Percentiles rank a stretch among this genome's conserved stretches.
phyloP scores from a whole-genome alignment of 805 yeast genomes.

The Ogataea pignaliae region DNA sequence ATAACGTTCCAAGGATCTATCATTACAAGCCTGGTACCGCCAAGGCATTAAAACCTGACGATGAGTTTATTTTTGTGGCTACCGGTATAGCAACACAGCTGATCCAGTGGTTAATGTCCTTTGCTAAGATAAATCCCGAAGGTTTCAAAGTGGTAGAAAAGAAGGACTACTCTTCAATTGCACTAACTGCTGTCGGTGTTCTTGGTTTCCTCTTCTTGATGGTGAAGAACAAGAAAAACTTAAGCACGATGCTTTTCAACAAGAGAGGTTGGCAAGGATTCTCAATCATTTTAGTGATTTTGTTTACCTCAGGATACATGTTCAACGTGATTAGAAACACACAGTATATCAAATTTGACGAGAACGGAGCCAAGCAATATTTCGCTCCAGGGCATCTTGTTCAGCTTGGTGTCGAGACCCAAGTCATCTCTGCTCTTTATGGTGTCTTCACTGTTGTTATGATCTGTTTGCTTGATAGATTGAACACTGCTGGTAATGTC shows the following conservation, averaged over 20 bases:
- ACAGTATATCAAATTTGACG: constrained; percentile 50
- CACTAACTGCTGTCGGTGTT: constrained; percentile 32
- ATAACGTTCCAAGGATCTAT: constrained; percentile 75
- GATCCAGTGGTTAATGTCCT: constrained; percentile 30
- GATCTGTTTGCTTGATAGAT: constrained; percentile 53
- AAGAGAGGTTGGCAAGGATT: constrained; percentile 69
- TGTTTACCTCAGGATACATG: constrained; percentile 90
- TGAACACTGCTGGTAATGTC: constrained; percentile 44
- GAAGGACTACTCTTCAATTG: constrained; percentile 36
- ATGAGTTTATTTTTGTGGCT: constrained; percentile 42
- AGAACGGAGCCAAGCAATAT: constrained; percentile 35
- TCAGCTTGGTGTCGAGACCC: constrained; percentile 88
- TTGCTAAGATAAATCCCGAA: constrained; percentile 16
- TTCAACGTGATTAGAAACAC: constrained; percentile 78
- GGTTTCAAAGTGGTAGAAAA: constrained; percentile 36
- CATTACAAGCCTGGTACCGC: constrained; percentile 24
- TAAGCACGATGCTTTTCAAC: constrained; percentile 40
- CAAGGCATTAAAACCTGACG: constrained; percentile 21
- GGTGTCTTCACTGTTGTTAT: constrained; percentile 60
- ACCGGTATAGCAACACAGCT: constrained; percentile 35
- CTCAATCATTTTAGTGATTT: constrained; percentile 56
- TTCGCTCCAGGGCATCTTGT: constrained; percentile 58
- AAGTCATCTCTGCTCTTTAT: constrained; percentile 70
- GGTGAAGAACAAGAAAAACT: constrained; percentile 28
- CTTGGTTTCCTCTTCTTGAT: constrained; percentile 30